These are phyloP conservation scores for Fraxinus angustifolia DNA, from an alignment of 305 asterid species.

Conservation along the genomic window DNA sequence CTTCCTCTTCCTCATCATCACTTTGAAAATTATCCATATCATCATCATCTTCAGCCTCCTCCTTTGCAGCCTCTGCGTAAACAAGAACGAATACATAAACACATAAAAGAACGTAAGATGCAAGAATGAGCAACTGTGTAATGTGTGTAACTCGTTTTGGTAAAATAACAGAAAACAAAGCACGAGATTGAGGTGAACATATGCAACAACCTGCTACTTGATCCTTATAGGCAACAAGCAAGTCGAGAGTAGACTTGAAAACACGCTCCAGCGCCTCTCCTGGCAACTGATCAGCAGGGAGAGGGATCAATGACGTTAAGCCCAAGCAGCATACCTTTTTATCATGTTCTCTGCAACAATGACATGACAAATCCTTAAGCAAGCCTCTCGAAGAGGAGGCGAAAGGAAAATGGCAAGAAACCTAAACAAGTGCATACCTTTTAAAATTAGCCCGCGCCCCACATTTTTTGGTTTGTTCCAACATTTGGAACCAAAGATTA, in stretches of 20 bases:
- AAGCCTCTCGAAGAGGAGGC: background rate
- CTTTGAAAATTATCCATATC: constrained; percentile 68
- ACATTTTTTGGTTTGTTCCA: constrained; percentile 79
- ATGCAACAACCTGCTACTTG: constrained; percentile 78
- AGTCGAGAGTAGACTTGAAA: constrained; percentile 83
- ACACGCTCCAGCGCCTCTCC: constrained; percentile 87
- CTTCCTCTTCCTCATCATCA: constrained; percentile 79
- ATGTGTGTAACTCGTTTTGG: background rate
- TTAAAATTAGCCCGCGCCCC: constrained; percentile 75
- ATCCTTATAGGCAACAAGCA: constrained; percentile 94
- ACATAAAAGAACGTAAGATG: background rate
- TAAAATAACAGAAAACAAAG: background rate
- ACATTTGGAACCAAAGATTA: constrained; percentile 95
- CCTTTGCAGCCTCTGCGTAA: constrained; percentile 70
- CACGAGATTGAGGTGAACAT: constrained; percentile 12
- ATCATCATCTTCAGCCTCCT: constrained; percentile 71
- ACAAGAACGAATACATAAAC: constrained; percentile 3
- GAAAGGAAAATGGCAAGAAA: constrained; percentile 2
- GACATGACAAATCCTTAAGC: constrained; percentile 5
- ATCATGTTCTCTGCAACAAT: constrained; percentile 76
- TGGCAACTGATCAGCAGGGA: constrained; percentile 86
- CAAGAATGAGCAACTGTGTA: constrained; percentile 5
- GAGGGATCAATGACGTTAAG: constrained; percentile 86
- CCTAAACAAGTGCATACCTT: constrained; percentile 39
- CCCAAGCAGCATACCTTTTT: constrained; percentile 96